Percentiles rank a stretch among this genome's conserved stretches.
These are phyloP conservation scores for Aureoboletus auriporus DNA, from an alignment of 768 basidiomycete species.

Conservation along the genomic window DNA sequence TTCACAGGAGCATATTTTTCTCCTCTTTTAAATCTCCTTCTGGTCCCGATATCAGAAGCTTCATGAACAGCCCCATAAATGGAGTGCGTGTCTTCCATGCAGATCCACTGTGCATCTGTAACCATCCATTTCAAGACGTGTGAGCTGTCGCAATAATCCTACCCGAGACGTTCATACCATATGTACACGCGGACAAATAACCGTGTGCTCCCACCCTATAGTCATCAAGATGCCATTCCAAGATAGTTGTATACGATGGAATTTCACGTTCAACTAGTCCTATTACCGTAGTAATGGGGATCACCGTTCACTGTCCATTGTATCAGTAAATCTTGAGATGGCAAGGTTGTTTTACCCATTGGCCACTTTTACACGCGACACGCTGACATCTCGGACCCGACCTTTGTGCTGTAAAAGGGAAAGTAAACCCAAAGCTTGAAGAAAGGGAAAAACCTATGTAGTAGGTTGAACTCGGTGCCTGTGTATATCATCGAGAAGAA, in stretches of 20 bases:
- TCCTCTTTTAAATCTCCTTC: not conserved
- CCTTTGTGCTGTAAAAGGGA: not conserved
- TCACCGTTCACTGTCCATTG: too few species aligned
- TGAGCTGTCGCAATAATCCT: not conserved
- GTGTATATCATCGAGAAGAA: not conserved
- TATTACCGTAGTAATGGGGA: too few species aligned
- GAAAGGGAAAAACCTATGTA: not conserved
- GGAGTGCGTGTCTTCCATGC: not conserved
- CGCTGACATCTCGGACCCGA: too few species aligned
- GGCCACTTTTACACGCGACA: not conserved
- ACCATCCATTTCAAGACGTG: not conserved
- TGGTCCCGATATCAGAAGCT: not conserved
- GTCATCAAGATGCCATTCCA: too few species aligned
- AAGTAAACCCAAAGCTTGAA: not conserved
- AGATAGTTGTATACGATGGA: not conserved
- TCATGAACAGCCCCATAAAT: not conserved
- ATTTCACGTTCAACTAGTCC: not conserved
- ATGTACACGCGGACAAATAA: not conserved
- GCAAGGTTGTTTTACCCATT: not conserved
- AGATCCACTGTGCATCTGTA: not conserved
- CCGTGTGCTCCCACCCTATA: too few species aligned
- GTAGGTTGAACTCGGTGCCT: not conserved
- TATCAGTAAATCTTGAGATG: too few species aligned
- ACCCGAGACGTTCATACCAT: not conserved
- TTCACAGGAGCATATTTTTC: not conserved